Evolutionary conservation across 139 green algal species (phyloP).

Genomic region (Chloropicon primus): DNA sequence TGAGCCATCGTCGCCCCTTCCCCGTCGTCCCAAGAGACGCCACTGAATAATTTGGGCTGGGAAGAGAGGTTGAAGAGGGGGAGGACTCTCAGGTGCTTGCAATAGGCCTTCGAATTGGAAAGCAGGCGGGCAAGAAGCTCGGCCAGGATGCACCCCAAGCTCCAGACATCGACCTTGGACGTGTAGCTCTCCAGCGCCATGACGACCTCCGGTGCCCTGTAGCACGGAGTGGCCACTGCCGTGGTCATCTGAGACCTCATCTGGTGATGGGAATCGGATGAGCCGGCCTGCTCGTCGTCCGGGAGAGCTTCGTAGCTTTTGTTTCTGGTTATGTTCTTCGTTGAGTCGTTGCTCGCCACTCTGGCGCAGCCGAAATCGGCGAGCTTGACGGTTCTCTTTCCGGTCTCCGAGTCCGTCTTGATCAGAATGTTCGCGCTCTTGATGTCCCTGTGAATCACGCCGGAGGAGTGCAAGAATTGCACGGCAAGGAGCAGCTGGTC

Average conservation of each 20-base stretch:
- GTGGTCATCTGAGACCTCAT: constrained; percentile 8
- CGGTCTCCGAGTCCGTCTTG: not conserved
- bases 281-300: not conserved
- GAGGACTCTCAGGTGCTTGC: constrained; percentile 21
- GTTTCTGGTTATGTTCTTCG: not conserved
- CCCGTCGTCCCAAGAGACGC: constrained; percentile 13
- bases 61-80: constrained; percentile 62
- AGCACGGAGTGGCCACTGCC: constrained; percentile 21
- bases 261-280: not conserved
- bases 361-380: constrained; percentile 64
- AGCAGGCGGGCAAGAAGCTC: constrained; percentile 55
- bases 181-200: constrained; percentile 35
- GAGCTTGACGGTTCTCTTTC: constrained; percentile 47
- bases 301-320: not conserved
- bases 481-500: constrained; percentile 21
- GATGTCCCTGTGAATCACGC: constrained; percentile 78
- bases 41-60: constrained; percentile 37
- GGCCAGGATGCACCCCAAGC: constrained; percentile 71
- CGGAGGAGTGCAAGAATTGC: constrained; percentile 58
- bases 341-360: not conserved
- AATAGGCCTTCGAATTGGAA: not conserved
- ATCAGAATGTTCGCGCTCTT: constrained; percentile 76
- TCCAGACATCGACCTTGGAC: constrained; percentile 50
- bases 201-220: constrained; percentile 22
- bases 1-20: constrained; percentile 28